Evolutionary conservation across 2,329 filamentous ascomycete genomes (phyloP), one percentile per base, ranked within the genome.

Genomic region (Rhytidhysteron rufulum): DNA sequence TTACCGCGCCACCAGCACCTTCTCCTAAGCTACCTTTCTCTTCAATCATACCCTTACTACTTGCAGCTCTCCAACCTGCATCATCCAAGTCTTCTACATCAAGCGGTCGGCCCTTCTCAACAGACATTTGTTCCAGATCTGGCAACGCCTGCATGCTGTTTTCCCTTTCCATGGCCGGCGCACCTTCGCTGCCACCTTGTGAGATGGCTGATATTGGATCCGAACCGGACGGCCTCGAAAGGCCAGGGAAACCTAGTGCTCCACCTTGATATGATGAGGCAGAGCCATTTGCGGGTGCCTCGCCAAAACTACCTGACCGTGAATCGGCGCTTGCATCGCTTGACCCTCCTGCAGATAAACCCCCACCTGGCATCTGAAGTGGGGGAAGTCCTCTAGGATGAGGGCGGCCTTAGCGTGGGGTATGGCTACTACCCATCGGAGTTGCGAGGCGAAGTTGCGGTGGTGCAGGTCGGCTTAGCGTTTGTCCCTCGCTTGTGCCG

Each of bases 11-110:
- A 49, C 93, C 93, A 34, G 93, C 93, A 54, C 93, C 93, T 66
- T 98, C 93, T 42, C 93, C 93, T 31, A 98, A 70, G 57, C 86
- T 89, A 20, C 91, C 93, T 20, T 95, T 70, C 67, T 98, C 89
- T 36, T 86, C 74, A 47, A 98, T 94, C 55, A 89, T 80, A 51
- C 87, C 86, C 61, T 95, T 88, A 63, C 86, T 79, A 60, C 89
- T 95, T 9, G 91, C 93, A 37, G 94, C 90, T 60, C 86, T 82
- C 93, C 93, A 98, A 16, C 88, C 89, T 48, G 95, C 87, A 56
- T 96, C 90, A 60, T 97, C 91, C 35, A 98, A 70, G 52, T 97
- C 91, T 55, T 96, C 91, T 4, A 95, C 91, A 64, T 98, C 93
- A 29, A 91, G 70, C 18, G 83, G 86, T 48, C 87, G 78, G 25